These are phyloP conservation scores for Bothriochloa decipiens DNA, from an alignment of 176 grass and related monocot genomes.

Conservation along the genomic window DNA sequence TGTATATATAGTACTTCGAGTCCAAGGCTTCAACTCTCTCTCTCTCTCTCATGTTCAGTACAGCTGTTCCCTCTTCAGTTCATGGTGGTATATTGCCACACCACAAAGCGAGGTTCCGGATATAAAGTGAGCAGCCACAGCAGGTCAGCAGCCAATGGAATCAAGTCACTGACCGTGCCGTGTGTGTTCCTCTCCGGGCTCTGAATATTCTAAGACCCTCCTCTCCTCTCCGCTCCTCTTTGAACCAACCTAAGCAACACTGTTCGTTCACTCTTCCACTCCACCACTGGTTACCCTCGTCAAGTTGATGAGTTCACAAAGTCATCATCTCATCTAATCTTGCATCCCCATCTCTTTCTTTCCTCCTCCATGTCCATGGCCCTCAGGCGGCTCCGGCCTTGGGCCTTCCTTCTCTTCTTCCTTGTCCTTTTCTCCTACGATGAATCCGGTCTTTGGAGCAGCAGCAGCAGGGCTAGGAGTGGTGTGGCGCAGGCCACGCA, in stretches of 20 bases:
- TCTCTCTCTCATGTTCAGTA: neutral
- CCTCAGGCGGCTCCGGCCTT: conserved; percentile 20
- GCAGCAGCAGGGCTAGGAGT: neutral
- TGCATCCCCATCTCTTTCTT: neutral
- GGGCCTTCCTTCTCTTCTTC: conserved; percentile 45
- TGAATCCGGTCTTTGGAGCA: conserved; percentile 32
- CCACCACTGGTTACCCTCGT: neutral
- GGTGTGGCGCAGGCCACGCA: conserved; percentile 45
- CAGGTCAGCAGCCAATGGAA: conserved; percentile 7
- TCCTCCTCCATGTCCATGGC: conserved; percentile 38
- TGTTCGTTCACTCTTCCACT: neutral
- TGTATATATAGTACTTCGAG: too few relatives aligned
- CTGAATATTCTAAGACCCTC: conserved; percentile 27
- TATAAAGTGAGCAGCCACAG: conserved; percentile 21
- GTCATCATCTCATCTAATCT: conserved; percentile 35
- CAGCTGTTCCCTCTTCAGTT: neutral
- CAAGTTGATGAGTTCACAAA: conserved; percentile 32
- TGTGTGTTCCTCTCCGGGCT: neutral
- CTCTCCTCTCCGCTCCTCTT: neutral
- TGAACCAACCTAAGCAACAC: conserved; percentile 38
- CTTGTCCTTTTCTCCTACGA: conserved; percentile 34
- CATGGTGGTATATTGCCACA: conserved; percentile 1
- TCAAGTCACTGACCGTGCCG: neutral
- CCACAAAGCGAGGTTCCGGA: conserved; percentile 27
- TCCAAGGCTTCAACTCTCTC: neutral